phyloP scores from a whole-genome alignment of 129 eudicot genomes.

The Helianthus tuberosus region DNA sequence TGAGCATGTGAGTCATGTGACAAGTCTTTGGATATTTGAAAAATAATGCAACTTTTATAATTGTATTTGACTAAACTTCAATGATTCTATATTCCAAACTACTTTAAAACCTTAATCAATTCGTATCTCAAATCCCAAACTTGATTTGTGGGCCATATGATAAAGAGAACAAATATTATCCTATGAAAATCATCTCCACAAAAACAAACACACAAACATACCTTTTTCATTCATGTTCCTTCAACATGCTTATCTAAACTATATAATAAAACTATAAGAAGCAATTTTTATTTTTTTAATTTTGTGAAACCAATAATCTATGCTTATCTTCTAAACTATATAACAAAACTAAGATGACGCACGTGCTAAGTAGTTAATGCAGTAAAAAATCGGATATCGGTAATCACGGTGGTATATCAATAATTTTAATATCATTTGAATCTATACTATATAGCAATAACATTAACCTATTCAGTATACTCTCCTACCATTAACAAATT shows the following conservation, averaged over 20 bases:
- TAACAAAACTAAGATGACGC: no score
- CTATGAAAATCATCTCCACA: neutral
- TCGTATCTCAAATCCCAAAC: neutral
- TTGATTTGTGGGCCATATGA: neutral
- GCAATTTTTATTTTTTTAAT: neutral
- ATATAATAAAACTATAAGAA: neutral
- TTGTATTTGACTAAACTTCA: conserved; percentile 9
- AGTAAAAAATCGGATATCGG: no score
- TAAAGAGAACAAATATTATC: neutral
- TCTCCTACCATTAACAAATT: no score
- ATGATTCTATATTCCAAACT: neutral
- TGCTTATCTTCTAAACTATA: no score
- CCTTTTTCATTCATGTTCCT: neutral
- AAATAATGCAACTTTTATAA: neutral
- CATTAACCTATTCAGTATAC: no score
- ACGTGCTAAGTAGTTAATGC: no score
- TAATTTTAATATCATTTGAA: no score
- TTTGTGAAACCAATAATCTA: no score
- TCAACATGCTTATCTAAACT: neutral
- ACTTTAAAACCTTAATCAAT: neutral
- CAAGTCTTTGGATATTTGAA: conserved; percentile 27
- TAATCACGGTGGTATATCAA: no score
- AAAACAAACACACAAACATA: no score
- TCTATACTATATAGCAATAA: no score
- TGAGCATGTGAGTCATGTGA: conserved; percentile 22